phyloP scores from a whole-genome alignment of 2,329 filamentous ascomycete species.

The Aspergillus uvarum region DNA sequence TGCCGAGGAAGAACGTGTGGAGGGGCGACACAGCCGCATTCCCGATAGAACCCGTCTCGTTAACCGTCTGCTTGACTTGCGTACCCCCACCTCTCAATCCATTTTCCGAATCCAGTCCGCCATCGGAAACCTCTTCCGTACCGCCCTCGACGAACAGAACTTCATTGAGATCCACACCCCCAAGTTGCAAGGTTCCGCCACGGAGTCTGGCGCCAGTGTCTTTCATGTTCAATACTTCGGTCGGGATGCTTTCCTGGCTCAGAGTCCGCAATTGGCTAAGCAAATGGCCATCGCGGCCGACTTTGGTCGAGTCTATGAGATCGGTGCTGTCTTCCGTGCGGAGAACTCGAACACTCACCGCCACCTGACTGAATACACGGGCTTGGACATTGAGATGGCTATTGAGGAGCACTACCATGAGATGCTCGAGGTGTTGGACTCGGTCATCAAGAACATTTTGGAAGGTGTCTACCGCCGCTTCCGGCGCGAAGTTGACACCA shows the following conservation, averaged over 20 bases:
- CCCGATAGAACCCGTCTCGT: conserved; percentile 71
- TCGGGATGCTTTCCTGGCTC: conserved; percentile 80
- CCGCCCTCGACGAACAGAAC: conserved; percentile 68
- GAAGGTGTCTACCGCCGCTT: conserved; percentile 67
- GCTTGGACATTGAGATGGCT: conserved; percentile 88
- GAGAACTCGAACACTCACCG: conserved; percentile 96
- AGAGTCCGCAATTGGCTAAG: conserved; percentile 89
- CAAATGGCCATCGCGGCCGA: conserved; percentile 90
- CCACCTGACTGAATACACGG: conserved; percentile 92
- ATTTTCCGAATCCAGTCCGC: conserved; percentile 85
- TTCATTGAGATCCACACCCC: conserved; percentile 95
- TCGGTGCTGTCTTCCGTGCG: conserved; percentile 86
- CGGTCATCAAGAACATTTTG: conserved; percentile 77
- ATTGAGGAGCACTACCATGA: conserved; percentile 89
- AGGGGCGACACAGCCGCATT: conserved; percentile 61
- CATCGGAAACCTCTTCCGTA: conserved; percentile 76
- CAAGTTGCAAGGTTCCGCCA: conserved; percentile 85
- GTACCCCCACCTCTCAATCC: conserved; percentile 81
- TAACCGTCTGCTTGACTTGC: conserved; percentile 79
- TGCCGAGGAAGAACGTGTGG: conserved; percentile 55
- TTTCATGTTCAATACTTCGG: conserved; percentile 93
- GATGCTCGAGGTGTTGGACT: conserved; percentile 74
- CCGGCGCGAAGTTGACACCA: conserved; percentile 70
- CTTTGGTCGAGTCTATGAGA: conserved; percentile 85
- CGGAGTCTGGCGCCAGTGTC: conserved; percentile 86